phyloP scores from a whole-genome alignment of 2,329 filamentous ascomycete genomes.

The Fusarium nematophilum region DNA sequence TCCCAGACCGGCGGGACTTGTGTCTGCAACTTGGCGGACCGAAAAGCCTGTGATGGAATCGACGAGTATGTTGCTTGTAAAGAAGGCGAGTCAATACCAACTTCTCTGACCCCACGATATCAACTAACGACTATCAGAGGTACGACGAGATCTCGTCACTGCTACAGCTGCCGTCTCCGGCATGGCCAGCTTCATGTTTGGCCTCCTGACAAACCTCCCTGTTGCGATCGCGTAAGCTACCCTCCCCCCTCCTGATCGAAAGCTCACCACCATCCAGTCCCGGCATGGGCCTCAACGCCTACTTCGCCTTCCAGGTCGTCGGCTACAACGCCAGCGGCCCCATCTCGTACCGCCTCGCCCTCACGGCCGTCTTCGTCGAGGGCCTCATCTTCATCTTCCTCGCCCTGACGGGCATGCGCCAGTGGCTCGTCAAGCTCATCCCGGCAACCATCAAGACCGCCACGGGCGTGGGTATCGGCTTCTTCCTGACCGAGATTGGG shows the following conservation, averaged over 20 bases:
- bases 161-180: slow-evolving; percentile 85
- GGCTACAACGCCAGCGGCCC: slow-evolving; percentile 67
- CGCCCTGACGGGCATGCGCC: slow-evolving; percentile 75
- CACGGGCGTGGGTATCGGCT: slow-evolving; percentile 72
- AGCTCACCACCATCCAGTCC: slow-evolving; percentile 57
- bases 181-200: slow-evolving; percentile 80
- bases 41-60: slow-evolving; percentile 61
- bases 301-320: slow-evolving; percentile 75
- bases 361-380: slow-evolving; percentile 74
- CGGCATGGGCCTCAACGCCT: slow-evolving; percentile 75
- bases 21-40: slow-evolving; percentile 64
- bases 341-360: slow-evolving; percentile 68
- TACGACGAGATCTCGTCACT: slow-evolving; percentile 83
- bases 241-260: neutral
- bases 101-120: accelerated
- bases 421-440: slow-evolving; percentile 77
- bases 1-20: slow-evolving; percentile 83
- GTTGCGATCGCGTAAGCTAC: slow-evolving; percentile 52
- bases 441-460: slow-evolving; percentile 74
- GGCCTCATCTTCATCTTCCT: slow-evolving; percentile 73
- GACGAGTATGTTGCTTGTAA: slow-evolving; percentile 58
- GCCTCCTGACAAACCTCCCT: slow-evolving; percentile 83
- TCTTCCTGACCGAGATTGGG: slow-evolving; percentile 73
- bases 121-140: slow-evolving; percentile 47
- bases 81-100: slow-evolving; percentile 52